Evolutionary conservation across 2,329 filamentous ascomycete genomes (phyloP), one percentile per base, ranked within the genome.

Genomic region (Beauveria rudraprayagi): DNA sequence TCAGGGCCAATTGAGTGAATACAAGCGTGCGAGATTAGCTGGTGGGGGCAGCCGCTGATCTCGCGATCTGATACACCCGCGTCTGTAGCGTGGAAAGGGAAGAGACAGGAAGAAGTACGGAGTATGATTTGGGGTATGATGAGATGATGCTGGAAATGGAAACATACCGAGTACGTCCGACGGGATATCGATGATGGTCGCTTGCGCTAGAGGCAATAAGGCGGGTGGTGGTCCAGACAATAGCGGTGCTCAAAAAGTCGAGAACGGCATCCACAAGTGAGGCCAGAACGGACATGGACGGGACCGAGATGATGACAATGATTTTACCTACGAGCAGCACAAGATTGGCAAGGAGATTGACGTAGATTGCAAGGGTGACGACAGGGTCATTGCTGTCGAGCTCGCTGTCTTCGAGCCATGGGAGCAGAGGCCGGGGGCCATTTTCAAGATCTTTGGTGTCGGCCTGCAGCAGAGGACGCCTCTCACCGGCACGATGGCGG

Each of bases 321-420:
- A 92, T 83, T 72, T 96, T 96, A 63, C 90, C 84, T 7, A 82
- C 81, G 3, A 96, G 81, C 2, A 96, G 80, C 48, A 90, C 76
- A 2, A 85, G 78, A 70, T 96, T 96, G 62, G 91, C 92, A 24
- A 83, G 75, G 54, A 95, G 83, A 70, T 95, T 96, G 72, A 95
- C 76, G 72, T 92, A 93, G 68, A 97, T 94, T 47, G 93, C 92
- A 22, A 94, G 70, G n/a, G 86, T 88, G 54, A 97, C 91, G 54
- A 96, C 84, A 17, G 83, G 85, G 62, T 88, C 87, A 53, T 86
- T 81, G 64, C 87, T 90, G 69, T 92, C 88, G 2, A 92, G 67
- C 24, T 83, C 82, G 61, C 87, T 88, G 65, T 92, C 89, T 62
- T 89, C 87, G 60, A 89, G 82, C 72, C 85, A 87, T 8, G 88